Evolutionary conservation across 2,329 filamentous ascomycete species (phyloP).

Genomic region (Epichloe sp.): DNA sequence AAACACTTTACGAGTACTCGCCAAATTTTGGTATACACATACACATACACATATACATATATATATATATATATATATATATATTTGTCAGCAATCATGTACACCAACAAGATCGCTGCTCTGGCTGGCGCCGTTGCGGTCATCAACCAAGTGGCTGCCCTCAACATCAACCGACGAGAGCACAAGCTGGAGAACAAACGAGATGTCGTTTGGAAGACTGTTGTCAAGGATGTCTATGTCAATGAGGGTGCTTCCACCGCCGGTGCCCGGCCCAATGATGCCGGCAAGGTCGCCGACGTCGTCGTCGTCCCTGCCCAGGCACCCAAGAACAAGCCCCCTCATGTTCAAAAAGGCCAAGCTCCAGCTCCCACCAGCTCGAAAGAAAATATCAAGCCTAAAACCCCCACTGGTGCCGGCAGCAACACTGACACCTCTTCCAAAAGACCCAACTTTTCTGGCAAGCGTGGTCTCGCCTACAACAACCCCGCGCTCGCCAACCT

Average conservation of each 20-base stretch:
- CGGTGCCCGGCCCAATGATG: not conserved
- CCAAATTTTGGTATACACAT: not conserved
- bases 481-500: constrained; percentile 35
- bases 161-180: constrained; percentile 28
- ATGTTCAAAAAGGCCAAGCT: not conserved
- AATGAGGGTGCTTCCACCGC: constrained; percentile 12
- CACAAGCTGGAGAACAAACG: constrained; percentile 23
- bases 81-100: constrained; percentile 21
- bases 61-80: not conserved
- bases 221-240: constrained; percentile 26
- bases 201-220: constrained; percentile 27
- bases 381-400: constrained; percentile 13
- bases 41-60: too few relatives aligned
- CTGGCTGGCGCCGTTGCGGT: constrained; percentile 31
- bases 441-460: constrained; percentile 19
- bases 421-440: constrained; percentile 1
- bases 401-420: constrained; percentile 3
- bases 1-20: not conserved
- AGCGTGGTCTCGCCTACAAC: constrained; percentile 61
- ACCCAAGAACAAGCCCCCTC: constrained; percentile 1
- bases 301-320: constrained; percentile 10
- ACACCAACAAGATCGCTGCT: constrained; percentile 27
- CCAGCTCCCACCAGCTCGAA: constrained; percentile 12
- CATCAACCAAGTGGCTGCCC: constrained; percentile 28
- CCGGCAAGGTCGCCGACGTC: constrained; percentile 24